Evolutionary conservation across 306 rosid genomes (phyloP).

Genomic region (Pterocarpus santalinus): DNA sequence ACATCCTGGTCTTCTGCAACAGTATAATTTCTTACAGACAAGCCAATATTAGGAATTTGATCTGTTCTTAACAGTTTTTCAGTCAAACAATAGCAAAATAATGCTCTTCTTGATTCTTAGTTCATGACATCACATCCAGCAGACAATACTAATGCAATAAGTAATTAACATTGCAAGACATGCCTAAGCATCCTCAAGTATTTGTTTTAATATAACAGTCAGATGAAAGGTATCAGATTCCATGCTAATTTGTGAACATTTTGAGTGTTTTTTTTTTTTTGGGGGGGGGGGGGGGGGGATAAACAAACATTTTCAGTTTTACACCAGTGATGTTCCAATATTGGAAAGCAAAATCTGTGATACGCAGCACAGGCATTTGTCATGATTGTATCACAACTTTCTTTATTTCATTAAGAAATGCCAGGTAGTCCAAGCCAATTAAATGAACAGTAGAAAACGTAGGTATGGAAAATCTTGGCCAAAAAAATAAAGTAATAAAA

Average conservation of each 20-base stretch:
- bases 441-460: not conserved
- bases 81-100: conserved; percentile 5
- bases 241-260: conserved; percentile 17
- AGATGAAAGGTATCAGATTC: conserved; percentile 30
- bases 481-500: conserved; percentile 33
- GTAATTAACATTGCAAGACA: conserved; percentile 11
- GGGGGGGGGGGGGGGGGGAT: too few species aligned
- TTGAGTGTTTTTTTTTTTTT: too few species aligned
- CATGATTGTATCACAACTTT: conserved; percentile 10
- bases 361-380: conserved; percentile 2
- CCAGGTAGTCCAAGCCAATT: conserved; percentile 11
- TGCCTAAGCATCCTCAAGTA: conserved; percentile 6
- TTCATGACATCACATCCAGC: conserved; percentile 4
- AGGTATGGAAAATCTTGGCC: conserved; percentile 8
- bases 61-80: conserved; percentile 16
- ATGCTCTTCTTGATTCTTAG: conserved; percentile 6
- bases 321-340: not conserved
- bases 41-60: conserved; percentile 9
- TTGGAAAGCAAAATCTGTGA: not conserved
- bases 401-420: conserved; percentile 20
- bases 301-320: not conserved
- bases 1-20: conserved; percentile 5
- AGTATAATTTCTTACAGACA: not conserved
- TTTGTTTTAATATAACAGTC: not conserved
- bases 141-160: conserved; percentile 26